Conservation (phyloP, 2,329 filamentous ascomycete species). For the Aspergillus sp. region DNA sequence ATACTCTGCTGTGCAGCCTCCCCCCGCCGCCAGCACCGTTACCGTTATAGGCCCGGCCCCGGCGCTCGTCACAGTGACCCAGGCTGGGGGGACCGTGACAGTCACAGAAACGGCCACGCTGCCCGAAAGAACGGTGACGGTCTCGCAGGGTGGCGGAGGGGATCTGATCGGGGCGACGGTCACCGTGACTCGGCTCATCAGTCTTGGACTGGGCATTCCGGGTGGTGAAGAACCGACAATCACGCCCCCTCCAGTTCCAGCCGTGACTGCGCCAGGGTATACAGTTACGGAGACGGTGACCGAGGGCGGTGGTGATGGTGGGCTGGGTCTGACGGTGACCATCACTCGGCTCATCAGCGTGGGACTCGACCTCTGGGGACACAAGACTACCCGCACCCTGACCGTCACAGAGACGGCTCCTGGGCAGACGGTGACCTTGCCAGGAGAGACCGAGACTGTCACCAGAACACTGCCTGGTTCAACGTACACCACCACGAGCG, state of each 20-base stretch:
- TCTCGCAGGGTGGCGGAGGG: not conserved
- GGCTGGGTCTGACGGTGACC: not conserved
- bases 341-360: not conserved
- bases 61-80: not conserved
- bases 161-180: not conserved
- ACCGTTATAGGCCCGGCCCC: not conserved
- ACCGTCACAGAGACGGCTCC: not conserved
- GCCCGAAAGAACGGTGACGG: not conserved
- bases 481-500: not conserved
- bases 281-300: not conserved
- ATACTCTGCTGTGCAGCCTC: not conserved
- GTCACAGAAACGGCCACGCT: not conserved
- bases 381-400: not conserved
- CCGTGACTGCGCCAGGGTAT: too few species aligned
- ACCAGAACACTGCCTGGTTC: not conserved
- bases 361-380: not conserved
- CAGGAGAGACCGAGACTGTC: not conserved
- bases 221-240: not conserved
- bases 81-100: conserved; percentile 1
- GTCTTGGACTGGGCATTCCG: too few species aligned
- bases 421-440: not conserved
- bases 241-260: too few species aligned
- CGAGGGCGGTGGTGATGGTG: not conserved
- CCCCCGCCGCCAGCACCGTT: not conserved
- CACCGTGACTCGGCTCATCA: not conserved